phyloP scores from a whole-genome alignment of 148 eudicot species.

The Chenopodium quinoa region DNA sequence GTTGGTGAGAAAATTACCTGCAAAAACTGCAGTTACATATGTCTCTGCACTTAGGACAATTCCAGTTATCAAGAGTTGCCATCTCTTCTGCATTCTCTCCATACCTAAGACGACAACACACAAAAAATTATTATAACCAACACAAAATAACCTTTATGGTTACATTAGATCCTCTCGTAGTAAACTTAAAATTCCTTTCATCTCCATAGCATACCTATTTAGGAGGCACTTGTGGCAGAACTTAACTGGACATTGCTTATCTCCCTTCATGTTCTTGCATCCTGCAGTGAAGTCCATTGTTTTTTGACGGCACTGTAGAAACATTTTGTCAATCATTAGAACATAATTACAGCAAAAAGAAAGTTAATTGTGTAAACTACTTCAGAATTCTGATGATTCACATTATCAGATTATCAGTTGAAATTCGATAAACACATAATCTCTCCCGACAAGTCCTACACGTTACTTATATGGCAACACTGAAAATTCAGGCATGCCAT shows the following conservation, averaged over 20 bases:
- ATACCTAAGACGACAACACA: constrained; percentile 43
- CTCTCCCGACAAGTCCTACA: background rate
- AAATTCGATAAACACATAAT: background rate
- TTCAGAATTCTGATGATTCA: background rate
- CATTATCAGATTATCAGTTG: background rate
- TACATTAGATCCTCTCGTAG: background rate
- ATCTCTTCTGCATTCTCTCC: constrained; percentile 83
- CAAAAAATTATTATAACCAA: background rate
- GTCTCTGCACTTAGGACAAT: constrained; percentile 83
- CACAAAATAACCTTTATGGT: background rate
- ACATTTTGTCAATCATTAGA: constrained; percentile 5
- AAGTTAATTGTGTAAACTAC: background rate
- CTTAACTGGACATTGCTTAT: constrained; percentile 56
- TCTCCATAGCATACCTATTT: constrained; percentile 52
- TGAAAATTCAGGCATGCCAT: background rate
- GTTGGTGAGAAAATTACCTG: constrained; percentile 45
- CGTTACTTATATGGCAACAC: background rate
- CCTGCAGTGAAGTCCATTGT: constrained; percentile 58
- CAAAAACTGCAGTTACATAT: constrained; percentile 93
- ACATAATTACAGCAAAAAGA: background rate
- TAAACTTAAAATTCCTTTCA: background rate
- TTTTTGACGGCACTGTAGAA: constrained; percentile 81
- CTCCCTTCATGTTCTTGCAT: constrained; percentile 62
- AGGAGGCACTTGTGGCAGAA: constrained; percentile 79
- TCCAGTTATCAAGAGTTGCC: constrained; percentile 54